A percentile compares a stretch with the other conserved stretches of the same genome.
Conservation (phyloP, 176 grass and related monocot genomes). For the Lolium perenne region DNA sequence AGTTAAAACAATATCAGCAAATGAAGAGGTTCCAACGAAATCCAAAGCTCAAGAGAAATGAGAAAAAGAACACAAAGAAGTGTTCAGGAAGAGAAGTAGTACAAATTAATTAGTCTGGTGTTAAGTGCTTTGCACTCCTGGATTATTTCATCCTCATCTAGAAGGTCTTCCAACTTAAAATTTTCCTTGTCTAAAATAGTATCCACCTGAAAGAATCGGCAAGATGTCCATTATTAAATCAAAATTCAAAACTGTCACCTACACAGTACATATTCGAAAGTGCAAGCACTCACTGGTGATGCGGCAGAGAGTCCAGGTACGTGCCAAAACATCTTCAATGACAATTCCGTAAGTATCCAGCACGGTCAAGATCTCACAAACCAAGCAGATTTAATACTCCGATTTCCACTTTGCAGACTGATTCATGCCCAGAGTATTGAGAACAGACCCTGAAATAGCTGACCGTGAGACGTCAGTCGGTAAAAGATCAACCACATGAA, state of each 20-base stretch:
- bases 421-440: constrained; percentile 26
- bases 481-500: constrained; percentile 15
- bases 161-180: constrained; percentile 88
- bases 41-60: constrained; percentile 3
- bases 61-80: not conserved
- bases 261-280: constrained; percentile 18
- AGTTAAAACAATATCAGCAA: constrained; percentile 35
- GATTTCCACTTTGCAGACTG: constrained; percentile 2
- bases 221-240: not conserved
- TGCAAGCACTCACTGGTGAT: constrained; percentile 76
- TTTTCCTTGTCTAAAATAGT: constrained; percentile 94
- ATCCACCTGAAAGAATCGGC: constrained; percentile 84
- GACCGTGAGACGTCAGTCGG: not conserved
- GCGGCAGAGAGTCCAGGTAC: constrained; percentile 77
- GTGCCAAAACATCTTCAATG: constrained; percentile 93
- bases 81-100: constrained; percentile 47
- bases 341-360: constrained; percentile 17
- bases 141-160: constrained; percentile 98
- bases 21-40: not conserved
- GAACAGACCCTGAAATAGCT: constrained; percentile 35
- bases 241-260: not conserved
- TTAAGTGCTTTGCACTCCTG: constrained; percentile 99
- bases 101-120: constrained; percentile 95
- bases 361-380: constrained; percentile 21
- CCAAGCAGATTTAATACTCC: constrained; percentile 41